These are phyloP conservation scores for Eruca vesicaria DNA, from an alignment of 441 rosid genomes.

Conservation along the genomic window DNA sequence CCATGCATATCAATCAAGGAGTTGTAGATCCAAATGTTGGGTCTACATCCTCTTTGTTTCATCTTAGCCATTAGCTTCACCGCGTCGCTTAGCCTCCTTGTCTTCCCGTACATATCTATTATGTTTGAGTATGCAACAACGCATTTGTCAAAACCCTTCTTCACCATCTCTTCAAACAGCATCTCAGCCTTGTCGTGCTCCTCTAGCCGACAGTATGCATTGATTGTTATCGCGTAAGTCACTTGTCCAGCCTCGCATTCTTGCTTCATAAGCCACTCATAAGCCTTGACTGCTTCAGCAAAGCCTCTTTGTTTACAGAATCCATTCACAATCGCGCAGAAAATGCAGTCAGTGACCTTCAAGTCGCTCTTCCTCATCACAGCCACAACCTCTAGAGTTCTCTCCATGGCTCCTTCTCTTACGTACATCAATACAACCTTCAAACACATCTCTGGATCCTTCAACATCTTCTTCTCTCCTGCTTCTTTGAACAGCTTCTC, in stretches of 20 bases:
- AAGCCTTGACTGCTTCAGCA: conserved; percentile 48
- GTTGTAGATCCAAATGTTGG: conserved; percentile 87
- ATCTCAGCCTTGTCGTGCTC: conserved; percentile 60
- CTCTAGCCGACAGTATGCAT: conserved; percentile 57
- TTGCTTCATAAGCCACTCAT: conserved; percentile 45
- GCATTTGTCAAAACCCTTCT: conserved; percentile 67
- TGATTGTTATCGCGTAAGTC: conserved; percentile 73
- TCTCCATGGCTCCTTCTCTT: conserved; percentile 57
- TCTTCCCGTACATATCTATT: conserved; percentile 76
- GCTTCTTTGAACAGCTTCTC: conserved; percentile 75
- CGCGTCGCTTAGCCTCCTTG: conserved; percentile 61
- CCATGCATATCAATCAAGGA: conserved; percentile 84
- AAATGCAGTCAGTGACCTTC: conserved; percentile 69
- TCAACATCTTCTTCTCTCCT: conserved; percentile 43
- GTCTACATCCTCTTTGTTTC: conserved; percentile 73
- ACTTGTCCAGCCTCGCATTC: conserved; percentile 84
- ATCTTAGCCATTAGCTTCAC: conserved; percentile 69
- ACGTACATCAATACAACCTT: conserved; percentile 70
- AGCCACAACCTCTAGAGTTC: conserved; percentile 52
- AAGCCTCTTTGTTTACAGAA: conserved; percentile 62
- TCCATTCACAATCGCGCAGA: conserved; percentile 71
- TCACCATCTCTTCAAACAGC: conserved; percentile 67
- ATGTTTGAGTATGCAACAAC: conserved; percentile 82
- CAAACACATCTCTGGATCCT: conserved; percentile 70
- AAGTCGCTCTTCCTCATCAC: conserved; percentile 48